Conservation (phyloP, 768 basidiomycete genomes). For the Lentinula guzmanii region DNA sequence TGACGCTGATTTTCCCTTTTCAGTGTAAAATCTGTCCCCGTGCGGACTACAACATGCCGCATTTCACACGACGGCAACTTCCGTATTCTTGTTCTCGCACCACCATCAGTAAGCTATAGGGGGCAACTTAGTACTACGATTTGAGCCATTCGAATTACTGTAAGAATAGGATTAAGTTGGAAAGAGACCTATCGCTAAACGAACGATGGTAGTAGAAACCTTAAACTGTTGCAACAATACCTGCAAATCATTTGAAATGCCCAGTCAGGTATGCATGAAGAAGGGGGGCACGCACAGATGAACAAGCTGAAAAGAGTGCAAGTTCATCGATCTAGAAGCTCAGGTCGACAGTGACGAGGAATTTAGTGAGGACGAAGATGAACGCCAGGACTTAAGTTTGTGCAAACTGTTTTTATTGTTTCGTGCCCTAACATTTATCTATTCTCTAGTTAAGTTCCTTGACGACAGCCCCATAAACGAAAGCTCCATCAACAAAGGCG, state of each 20-base stretch:
- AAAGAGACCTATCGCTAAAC: too few species aligned
- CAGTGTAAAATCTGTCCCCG: too few species aligned
- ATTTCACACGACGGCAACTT: too few species aligned
- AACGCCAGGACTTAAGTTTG: not conserved
- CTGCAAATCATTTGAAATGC: not conserved
- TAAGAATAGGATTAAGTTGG: too few species aligned
- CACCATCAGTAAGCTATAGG: not conserved
- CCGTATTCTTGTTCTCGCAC: not conserved
- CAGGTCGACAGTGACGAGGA: not conserved
- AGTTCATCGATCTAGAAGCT: conserved; percentile 1
- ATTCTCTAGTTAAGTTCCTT: not conserved
- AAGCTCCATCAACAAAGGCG: not conserved
- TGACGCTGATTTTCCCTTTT: too few species aligned
- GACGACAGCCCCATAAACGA: not conserved
- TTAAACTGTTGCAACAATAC: not conserved
- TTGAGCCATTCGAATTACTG: too few species aligned
- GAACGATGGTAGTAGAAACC: too few species aligned
- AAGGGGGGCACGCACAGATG: not conserved
- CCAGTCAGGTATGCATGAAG: not conserved
- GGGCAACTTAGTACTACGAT: too few species aligned
- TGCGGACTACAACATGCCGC: too few species aligned
- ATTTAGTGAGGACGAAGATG: not conserved
- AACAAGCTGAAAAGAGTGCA: not conserved
- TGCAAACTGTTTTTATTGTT: not conserved
- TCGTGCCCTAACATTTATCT: not conserved